Base-by-base conservation (phyloP, 305 asterid genomes). In the Fraxinus sp. region DNA sequence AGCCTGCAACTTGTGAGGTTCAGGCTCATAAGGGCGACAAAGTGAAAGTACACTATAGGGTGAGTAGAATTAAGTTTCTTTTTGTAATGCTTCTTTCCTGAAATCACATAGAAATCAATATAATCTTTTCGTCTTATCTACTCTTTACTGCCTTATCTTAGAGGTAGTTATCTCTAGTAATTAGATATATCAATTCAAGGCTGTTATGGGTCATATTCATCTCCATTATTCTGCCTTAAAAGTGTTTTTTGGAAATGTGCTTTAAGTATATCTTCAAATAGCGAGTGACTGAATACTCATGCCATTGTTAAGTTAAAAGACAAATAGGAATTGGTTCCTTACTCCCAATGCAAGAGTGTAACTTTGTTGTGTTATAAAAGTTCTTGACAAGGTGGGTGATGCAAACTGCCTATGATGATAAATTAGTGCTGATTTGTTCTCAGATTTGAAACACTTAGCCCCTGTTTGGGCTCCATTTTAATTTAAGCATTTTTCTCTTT, bases 1-100 rank as follows among this genome's bases (percentile, higher is more conserved):
- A 93, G 92, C 99, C 99, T 37, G 84, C 81, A 81, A 82, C 86
- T 10, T 94, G 99, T 89, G 96, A 91, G 43, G 89, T 92, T 81
- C 93, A 93, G 87, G 98, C 99, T 83, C 99, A 92, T 91, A 94
- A 94, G 90, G 99, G 99, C 5, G 98, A 96, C 85, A 85, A 68
- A 24, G 83, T 96, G 57, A 91, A 91, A 88, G 99, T 96, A 79
- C 99, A 96, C 89, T 96, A 96, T 86, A 88, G 95, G 96, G 99
- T 96, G 79, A 87, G 97, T 85, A 36, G 80, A 28, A 59, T 22
- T 71, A 46, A 32, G 7, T 75, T 57, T 84, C 43, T 62, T 30
- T 28, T 86, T 26, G 28, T 33, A 10, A 4, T 20, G 9, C 70
- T 9, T 79, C 28, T 77, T 77, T 43, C 79, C 30, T 49, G 22